phyloP scores from a whole-genome alignment of 176 grass and related monocot genomes.

The Oryza nivara region DNA sequence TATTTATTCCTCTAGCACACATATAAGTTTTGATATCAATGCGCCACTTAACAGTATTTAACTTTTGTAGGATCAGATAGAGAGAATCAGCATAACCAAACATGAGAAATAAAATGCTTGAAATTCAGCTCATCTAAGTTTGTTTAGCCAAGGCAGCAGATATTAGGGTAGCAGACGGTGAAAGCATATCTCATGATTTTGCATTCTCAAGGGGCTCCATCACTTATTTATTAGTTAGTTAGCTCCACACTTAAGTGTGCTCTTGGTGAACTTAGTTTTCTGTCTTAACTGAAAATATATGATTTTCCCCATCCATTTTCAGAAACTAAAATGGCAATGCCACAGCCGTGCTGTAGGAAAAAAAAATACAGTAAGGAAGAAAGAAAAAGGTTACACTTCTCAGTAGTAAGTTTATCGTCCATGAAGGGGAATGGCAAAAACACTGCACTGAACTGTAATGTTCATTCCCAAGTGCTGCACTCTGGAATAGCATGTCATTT shows the following conservation, averaged over 20 bases:
- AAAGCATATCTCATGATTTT: neutral
- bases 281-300: neutral
- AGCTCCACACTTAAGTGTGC: neutral
- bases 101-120: neutral
- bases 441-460: neutral
- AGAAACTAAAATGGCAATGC: neutral
- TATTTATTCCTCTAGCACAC: neutral
- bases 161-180: neutral
- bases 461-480: neutral
- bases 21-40: neutral
- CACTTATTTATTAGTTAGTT: neutral
- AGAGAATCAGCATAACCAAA: neutral
- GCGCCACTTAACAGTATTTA: neutral
- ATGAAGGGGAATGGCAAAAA: neutral
- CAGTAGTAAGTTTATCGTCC: neutral
- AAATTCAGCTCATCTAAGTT: neutral
- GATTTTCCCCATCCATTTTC: neutral
- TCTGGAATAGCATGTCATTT: slow-evolving; percentile 27
- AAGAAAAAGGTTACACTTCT: neutral
- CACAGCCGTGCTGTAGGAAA: neutral
- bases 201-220: neutral
- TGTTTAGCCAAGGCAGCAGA: neutral
- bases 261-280: neutral
- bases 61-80: neutral
- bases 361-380: neutral